Conservation (phyloP, 1,284 basidiomycete species). For the Moesziomyces aphidis region DNA sequence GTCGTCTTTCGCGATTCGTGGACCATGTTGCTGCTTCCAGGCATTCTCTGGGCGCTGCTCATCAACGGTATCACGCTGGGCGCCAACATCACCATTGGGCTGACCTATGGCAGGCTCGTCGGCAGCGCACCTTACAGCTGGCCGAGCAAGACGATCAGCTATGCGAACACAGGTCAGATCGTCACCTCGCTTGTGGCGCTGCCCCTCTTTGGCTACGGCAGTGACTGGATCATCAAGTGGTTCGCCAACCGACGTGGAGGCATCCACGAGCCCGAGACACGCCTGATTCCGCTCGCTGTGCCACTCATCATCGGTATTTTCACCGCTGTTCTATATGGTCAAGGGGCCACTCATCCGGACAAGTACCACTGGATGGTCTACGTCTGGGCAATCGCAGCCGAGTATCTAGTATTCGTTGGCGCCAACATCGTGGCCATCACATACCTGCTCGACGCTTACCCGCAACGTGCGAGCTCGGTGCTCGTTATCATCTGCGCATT, state of each 20-base stretch:
- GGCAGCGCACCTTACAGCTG: conserved; percentile 11
- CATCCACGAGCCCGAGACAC: conserved; percentile 20
- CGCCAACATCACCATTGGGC: conserved; percentile 11
- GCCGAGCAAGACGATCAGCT: conserved; percentile 10
- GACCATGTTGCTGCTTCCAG: conserved; percentile 10
- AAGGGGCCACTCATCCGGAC: conserved; percentile 10
- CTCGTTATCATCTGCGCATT: conserved; percentile 19
- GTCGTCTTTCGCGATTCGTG: conserved; percentile 11
- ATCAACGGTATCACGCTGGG: conserved; percentile 21
- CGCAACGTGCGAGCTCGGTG: conserved; percentile 16
- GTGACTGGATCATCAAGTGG: conserved; percentile 19
- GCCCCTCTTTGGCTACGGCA: conserved; percentile 14
- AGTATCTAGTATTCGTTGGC: conserved; percentile 9
- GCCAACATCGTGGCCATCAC: conserved; percentile 20
- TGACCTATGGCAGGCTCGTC: conserved; percentile 14
- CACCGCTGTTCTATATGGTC: conserved; percentile 15
- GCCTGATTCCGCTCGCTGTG: conserved; percentile 10
- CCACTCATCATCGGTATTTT: conserved; percentile 16
- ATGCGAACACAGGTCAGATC: conserved; percentile 15
- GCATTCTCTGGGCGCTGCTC: conserved; percentile 12
- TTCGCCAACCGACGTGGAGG: conserved; percentile 22
- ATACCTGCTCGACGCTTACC: conserved; percentile 17
- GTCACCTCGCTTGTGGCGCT: conserved; percentile 17
- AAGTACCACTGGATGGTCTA: conserved; percentile 19
- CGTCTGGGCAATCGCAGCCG: conserved; percentile 11